These are phyloP conservation scores for Mucor piriformis DNA, from an alignment of 371 early-diverging fungal species.

Conservation along the genomic window DNA sequence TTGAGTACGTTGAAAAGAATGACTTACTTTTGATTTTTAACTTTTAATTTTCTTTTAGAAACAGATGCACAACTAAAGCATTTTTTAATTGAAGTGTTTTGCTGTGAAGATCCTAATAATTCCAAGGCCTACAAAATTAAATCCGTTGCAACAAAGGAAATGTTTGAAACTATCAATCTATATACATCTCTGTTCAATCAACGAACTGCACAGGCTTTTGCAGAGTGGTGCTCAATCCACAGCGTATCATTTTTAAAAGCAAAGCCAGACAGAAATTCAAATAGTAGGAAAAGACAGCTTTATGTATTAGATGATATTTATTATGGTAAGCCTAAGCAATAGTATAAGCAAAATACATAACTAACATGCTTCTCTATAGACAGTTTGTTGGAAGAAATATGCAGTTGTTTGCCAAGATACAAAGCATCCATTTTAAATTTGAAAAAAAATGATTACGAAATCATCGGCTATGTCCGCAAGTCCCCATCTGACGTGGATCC, in stretches of 20 bases:
- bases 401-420: conserved; percentile 12
- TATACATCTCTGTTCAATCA: conserved; percentile 14
- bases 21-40: too few relatives aligned
- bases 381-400: conserved; percentile 8
- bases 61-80: conserved; percentile 14
- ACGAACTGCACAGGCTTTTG: conserved; percentile 12
- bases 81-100: conserved; percentile 16
- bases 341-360: conserved; percentile 23
- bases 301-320: conserved; percentile 23
- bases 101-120: conserved; percentile 18
- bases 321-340: conserved; percentile 24
- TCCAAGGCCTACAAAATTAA: conserved; percentile 10
- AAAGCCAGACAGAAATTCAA: conserved; percentile 24
- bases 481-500: conserved; percentile 1
- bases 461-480: conserved; percentile 14
- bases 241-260: conserved; percentile 19
- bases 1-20: too few relatives aligned
- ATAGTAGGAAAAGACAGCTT: conserved; percentile 22
- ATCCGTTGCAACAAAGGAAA: conserved; percentile 11
- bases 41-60: too few relatives aligned
- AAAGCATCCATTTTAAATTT: conserved; percentile 11
- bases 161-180: conserved; percentile 8
- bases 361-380: conserved; percentile 17
- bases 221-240: conserved; percentile 15
- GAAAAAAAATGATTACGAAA: conserved; percentile 16